phyloP scores from a whole-genome alignment of 78 protist genomes.

The Polysphondylium violaceum region DNA sequence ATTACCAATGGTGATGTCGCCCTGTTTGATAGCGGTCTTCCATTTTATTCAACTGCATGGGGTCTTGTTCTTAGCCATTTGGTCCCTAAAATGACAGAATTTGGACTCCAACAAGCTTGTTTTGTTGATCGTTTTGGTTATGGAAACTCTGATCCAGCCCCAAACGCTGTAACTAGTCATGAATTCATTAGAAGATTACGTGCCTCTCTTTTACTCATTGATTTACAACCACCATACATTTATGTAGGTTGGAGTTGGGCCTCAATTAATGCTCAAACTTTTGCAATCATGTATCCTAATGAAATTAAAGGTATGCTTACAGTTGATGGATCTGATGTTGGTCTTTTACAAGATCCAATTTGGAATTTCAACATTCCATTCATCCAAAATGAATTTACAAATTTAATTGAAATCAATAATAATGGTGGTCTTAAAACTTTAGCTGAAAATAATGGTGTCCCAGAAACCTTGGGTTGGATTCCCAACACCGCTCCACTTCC shows the following conservation, averaged over 20 bases:
- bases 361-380: neutral
- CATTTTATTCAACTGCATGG: slow-evolving; percentile 11
- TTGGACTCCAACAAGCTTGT: slow-evolving; percentile 18
- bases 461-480: slow-evolving; percentile 16
- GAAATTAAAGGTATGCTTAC: slow-evolving; percentile 31
- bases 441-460: neutral
- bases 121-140: slow-evolving; percentile 53
- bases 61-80: neutral
- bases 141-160: slow-evolving; percentile 35
- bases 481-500: neutral
- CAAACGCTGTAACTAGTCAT: neutral
- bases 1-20: neutral
- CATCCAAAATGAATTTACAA: neutral
- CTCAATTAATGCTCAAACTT: slow-evolving; percentile 8
- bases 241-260: slow-evolving; percentile 36
- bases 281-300: slow-evolving; percentile 11
- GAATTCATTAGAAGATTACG: neutral
- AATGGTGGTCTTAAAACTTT: neutral
- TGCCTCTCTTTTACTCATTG: neutral
- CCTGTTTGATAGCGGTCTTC: slow-evolving; percentile 31
- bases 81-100: neutral
- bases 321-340: slow-evolving; percentile 47
- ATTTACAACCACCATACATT: neutral
- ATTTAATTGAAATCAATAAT: neutral
- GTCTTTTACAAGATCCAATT: neutral